Evolutionary conservation across 2,329 filamentous ascomycete genomes (phyloP), one percentile per base, ranked within the genome.

Genomic region (Penicillium sp.): DNA sequence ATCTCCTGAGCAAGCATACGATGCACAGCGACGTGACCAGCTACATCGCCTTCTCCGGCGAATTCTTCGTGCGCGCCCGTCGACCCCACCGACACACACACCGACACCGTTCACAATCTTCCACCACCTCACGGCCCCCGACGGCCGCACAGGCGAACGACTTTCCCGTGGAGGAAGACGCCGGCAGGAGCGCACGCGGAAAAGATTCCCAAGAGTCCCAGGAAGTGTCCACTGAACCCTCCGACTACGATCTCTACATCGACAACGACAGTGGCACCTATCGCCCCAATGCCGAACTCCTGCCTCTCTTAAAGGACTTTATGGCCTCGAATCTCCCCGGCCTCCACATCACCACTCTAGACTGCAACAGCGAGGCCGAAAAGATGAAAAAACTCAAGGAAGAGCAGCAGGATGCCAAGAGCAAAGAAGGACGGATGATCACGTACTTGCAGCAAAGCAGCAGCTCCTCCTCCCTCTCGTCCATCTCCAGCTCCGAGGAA

Each of bases 261-360:
- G 91, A 97, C 73, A 97, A 97, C 62, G 91, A 95, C 68, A 89
- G 84, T 46, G 91, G 91, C 9, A 97, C 91, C 0, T 97, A 97
- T 67, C 81, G 91, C 0, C 91, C 91, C 0, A 89, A 94, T 62
- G 85, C 86, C 47, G 77, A 83, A 9, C 76, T 88, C 8, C 77
- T 97, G 1, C 86, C 87, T 0, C 66, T 83, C 0, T 75, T 97
- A 1, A 82, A 84, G 45, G 63, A 74, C 9, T 95, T 89, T 63
- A 70, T 97, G 2, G 72, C 83, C 29, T 68, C 67, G 25, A 89
- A 91, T 56, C 82, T 96, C 32, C 87, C 88, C 0, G 89, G 88
- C 0, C 72, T 97, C 1, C 82, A 85, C 44, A 75, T 95, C 39
- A 75, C 83, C 0, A 82, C 82, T 0, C 80, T 91, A 58, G 85